These are phyloP conservation scores for Leersia perrieri DNA, from an alignment of 176 grass and related monocot genomes.

Conservation along the genomic window DNA sequence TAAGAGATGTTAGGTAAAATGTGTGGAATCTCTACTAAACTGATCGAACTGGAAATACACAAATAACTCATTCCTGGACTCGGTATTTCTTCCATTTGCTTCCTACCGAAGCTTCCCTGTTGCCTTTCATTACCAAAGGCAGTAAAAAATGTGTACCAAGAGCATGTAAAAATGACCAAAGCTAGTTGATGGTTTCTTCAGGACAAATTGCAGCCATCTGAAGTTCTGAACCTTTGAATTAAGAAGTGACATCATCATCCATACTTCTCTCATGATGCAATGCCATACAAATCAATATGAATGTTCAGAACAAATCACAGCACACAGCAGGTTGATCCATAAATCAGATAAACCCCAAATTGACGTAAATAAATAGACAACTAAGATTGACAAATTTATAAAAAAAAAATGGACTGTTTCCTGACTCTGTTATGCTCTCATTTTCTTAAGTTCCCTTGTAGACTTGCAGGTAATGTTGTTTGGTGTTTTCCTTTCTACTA, in stretches of 20 bases:
- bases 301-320: too few species aligned
- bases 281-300: neutral
- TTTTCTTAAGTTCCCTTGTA: too few species aligned
- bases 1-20: neutral
- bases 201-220: neutral
- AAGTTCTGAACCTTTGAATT: neutral
- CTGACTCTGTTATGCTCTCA: too few species aligned
- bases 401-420: too few species aligned
- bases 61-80: neutral
- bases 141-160: neutral
- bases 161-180: neutral
- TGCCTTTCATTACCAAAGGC: neutral
- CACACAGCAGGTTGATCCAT: too few species aligned
- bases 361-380: too few species aligned
- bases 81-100: neutral
- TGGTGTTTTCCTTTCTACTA: too few species aligned
- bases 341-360: too few species aligned
- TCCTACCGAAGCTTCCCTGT: neutral
- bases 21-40: neutral
- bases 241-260: neutral
- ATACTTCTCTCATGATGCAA: neutral
- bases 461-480: too few species aligned
- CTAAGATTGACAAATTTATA: too few species aligned
- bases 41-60: neutral
- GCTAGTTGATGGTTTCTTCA: neutral